A percentile compares a stretch with the other conserved stretches of the same genome.
These are phyloP conservation scores for Penicillium dipodomyicola DNA, from an alignment of 495 filamentous ascomycete genomes.

Conservation along the genomic window DNA sequence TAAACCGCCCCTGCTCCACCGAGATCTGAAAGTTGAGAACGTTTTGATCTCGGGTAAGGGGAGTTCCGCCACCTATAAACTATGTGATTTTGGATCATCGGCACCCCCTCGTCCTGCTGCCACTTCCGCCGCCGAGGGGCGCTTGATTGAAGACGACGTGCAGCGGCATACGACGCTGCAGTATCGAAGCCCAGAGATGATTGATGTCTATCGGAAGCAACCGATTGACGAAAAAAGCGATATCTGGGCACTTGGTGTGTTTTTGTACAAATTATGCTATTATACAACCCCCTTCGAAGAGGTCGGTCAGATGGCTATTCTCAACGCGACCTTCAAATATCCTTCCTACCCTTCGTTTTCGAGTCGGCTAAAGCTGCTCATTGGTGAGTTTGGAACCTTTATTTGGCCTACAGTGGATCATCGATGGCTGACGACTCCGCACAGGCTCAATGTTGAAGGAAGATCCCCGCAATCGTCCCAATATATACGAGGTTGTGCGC, in stretches of 20 bases:
- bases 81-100: constrained; percentile 96
- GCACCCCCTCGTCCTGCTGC: constrained; percentile 82
- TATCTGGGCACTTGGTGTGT: constrained; percentile 94
- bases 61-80: constrained; percentile 70
- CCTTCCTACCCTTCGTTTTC: constrained; percentile 86
- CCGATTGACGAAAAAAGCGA: constrained; percentile 99
- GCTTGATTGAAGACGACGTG: constrained; percentile 92
- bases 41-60: constrained; percentile 77
- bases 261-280: constrained; percentile 98
- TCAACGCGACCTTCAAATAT: constrained; percentile 94
- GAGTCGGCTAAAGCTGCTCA: constrained; percentile 84
- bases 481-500: constrained; percentile 86
- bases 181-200: constrained; percentile 97
- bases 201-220: constrained; percentile 93
- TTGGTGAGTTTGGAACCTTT: constrained; percentile 58
- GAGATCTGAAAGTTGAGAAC: constrained; percentile 97
- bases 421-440: constrained; percentile 14
- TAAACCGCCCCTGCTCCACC: constrained; percentile 86
- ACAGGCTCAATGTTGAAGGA: constrained; percentile 88
- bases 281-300: constrained; percentile 99
- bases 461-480: constrained; percentile 76
- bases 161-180: constrained; percentile 96
- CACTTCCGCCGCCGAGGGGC: constrained; percentile 78
- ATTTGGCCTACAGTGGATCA: neutral
- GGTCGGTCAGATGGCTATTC: constrained; percentile 94